Evolutionary conservation across 2,329 filamentous ascomycete species (phyloP).

Genomic region (Emydomyces testavorans): DNA sequence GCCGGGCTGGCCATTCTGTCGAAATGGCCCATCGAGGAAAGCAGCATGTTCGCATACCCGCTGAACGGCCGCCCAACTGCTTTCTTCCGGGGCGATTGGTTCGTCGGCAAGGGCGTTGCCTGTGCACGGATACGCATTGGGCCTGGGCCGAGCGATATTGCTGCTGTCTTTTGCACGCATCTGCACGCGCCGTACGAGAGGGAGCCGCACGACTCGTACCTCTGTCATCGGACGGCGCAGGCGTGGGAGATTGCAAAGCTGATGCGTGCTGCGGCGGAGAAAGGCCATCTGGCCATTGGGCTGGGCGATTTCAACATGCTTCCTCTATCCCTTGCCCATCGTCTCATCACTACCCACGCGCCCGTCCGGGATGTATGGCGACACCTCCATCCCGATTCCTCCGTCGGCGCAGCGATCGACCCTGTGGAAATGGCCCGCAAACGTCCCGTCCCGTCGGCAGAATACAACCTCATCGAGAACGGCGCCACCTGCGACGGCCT

Average conservation of each 20-base stretch:
- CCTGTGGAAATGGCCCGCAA: conserved; percentile 54
- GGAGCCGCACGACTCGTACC: conserved; percentile 69
- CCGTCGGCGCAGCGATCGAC: conserved; percentile 61
- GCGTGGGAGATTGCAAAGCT: conserved; percentile 91
- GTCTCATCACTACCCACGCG: conserved; percentile 65
- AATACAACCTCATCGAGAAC: conserved; percentile 67
- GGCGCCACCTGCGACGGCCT: conserved; percentile 77
- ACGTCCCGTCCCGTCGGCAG: conserved; percentile 59
- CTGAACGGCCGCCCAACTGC: conserved; percentile 87
- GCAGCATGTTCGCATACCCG: conserved; percentile 74
- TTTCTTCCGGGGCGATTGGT: conserved; percentile 93
- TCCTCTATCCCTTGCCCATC: conserved; percentile 73
- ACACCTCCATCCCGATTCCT: conserved; percentile 69
- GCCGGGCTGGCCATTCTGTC: conserved; percentile 81
- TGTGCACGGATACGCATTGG: conserved; percentile 68
- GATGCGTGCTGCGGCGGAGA: conserved; percentile 66
- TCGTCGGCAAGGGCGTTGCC: conserved; percentile 86
- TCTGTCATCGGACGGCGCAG: conserved; percentile 82
- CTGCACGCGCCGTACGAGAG: conserved; percentile 78
- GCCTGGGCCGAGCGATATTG: conserved; percentile 49
- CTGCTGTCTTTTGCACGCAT: conserved; percentile 91
- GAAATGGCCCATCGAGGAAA: conserved; percentile 84
- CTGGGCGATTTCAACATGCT: conserved; percentile 95
- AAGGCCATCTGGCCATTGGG: conserved; percentile 72
- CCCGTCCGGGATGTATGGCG: conserved; percentile 77